phyloP scores from a whole-genome alignment of 257 asterid genomes.

The Solanum pimpinellifolium region DNA sequence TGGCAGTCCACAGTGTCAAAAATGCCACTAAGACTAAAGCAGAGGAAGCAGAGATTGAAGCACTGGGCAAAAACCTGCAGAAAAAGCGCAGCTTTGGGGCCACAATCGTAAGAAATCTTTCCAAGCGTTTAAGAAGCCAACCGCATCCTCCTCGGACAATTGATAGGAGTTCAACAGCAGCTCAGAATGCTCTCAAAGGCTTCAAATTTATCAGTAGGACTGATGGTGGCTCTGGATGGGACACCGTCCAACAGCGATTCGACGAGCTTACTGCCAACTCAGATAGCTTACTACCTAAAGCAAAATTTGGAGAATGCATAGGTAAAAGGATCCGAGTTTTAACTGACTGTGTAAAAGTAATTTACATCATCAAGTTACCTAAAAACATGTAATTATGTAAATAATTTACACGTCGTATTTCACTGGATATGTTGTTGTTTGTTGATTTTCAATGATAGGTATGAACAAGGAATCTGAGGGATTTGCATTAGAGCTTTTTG shows the following conservation, averaged over 20 bases:
- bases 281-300: slow-evolving; percentile 9
- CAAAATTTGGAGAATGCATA: slow-evolving; percentile 16
- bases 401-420: too few relatives aligned
- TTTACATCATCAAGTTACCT: neutral
- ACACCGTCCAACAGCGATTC: slow-evolving; percentile 10
- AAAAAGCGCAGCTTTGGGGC: slow-evolving; percentile 2
- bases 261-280: slow-evolving; percentile 8
- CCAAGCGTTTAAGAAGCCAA: neutral
- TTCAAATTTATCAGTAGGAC: slow-evolving; percentile 23
- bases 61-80: neutral
- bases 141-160: neutral
- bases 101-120: neutral
- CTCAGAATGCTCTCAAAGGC: slow-evolving; percentile 21
- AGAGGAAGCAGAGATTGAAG: slow-evolving; percentile 7
- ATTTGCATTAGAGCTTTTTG: slow-evolving; percentile 14
- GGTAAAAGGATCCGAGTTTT: neutral
- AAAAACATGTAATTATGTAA: neutral
- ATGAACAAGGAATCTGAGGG: slow-evolving; percentile 15
- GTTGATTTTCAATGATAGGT: neutral
- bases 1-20: slow-evolving; percentile 7
- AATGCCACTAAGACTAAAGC: neutral
- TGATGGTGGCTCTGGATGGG: slow-evolving; percentile 18
- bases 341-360: neutral
- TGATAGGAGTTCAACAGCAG: slow-evolving; percentile 16
- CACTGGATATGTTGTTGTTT: neutral